Evolutionary conservation across 495 filamentous ascomycete species (phyloP).

Genomic region (Penicillium simplicissimum): DNA sequence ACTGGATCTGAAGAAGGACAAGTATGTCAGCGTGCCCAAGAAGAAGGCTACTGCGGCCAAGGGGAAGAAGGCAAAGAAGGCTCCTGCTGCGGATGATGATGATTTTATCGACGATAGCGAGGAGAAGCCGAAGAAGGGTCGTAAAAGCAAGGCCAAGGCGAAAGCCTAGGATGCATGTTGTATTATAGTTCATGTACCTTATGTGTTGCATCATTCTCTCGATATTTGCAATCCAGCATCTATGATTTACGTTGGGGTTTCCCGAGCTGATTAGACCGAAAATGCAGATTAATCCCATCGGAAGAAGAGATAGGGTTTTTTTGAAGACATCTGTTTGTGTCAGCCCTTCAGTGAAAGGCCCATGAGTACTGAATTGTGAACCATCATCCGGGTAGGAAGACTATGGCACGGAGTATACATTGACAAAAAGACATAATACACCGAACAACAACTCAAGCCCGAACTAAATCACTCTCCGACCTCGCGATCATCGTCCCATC

Average conservation of each 20-base stretch:
- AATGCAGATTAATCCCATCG: background rate
- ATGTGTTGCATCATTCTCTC: background rate
- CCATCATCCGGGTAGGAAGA: background rate
- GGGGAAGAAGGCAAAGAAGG: slow-evolving; percentile 57
- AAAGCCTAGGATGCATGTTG: slow-evolving; percentile 26
- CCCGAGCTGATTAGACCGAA: background rate
- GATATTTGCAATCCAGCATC: background rate
- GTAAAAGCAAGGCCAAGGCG: slow-evolving; percentile 47
- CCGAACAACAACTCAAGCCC: background rate
- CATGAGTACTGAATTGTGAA: background rate
- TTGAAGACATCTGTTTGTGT: background rate
- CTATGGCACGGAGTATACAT: background rate
- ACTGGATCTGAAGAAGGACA: slow-evolving; percentile 85
- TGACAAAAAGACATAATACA: background rate
- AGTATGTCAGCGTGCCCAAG: slow-evolving; percentile 92
- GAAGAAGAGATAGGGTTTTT: background rate
- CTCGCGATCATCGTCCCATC: slow-evolving; percentile 51
- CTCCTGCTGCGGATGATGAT: slow-evolving; percentile 43
- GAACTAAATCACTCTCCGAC: slow-evolving; percentile 42
- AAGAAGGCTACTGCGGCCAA: slow-evolving; percentile 60
- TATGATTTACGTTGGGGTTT: background rate
- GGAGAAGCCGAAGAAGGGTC: slow-evolving; percentile 55
- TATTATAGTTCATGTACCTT: slow-evolving; percentile 10
- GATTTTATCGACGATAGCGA: slow-evolving; percentile 46
- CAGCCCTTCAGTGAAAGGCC: too few species aligned